Base-by-base conservation (phyloP, 2,329 filamentous ascomycete species). In the Pezicula rhizophila region DNA sequence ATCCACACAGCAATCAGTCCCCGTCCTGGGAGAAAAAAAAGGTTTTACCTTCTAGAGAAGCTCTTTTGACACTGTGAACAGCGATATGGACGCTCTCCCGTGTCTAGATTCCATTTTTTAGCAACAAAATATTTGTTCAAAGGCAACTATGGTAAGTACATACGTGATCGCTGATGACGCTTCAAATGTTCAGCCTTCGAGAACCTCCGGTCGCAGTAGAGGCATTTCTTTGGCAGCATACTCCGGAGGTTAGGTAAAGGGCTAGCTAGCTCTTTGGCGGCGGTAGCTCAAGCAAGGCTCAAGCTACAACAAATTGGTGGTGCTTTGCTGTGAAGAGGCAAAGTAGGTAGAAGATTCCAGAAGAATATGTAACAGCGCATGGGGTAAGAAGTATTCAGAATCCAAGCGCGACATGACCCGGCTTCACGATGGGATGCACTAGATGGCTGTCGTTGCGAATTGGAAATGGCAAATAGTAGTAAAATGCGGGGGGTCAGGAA, bases 101-200 rank as follows among this genome's bases (percentile, higher is more conserved):
- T 78, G 59, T 78, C 75, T 78, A 50, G 4, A 23, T 31, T 18
- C 25, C 15, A 46, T 49, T 12, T 12, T 10, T 66, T 45, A 66
- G 61, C 56, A 26, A 28, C 37, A 17, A 46, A 15, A 15, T 31
- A 12, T 20, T 43, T 25, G 31, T 17, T 34, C 37, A 26, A 35
- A n/a, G 42, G 51, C 41, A 47, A 46, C 28, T 45, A 52, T 28
- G 23, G 23, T 23, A 23, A 5, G 23, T 23, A 67, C 74, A 59
- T 65, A 78, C 75, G 75, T 49, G 75, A 77, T 58, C 75, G 69
- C 58, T 77, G 74, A 61, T 78, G 75, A 38, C 75, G 70, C 59
- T 77, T 77, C 57, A 75, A 72, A 62, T 78, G 75, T 58, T 77
- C 75, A 26, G 72, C 74, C 63, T 78, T 78, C 52, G 73, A 76